Conservation (phyloP, 2,329 filamentous ascomycete species). For the Hypoxylon sp. region DNA sequence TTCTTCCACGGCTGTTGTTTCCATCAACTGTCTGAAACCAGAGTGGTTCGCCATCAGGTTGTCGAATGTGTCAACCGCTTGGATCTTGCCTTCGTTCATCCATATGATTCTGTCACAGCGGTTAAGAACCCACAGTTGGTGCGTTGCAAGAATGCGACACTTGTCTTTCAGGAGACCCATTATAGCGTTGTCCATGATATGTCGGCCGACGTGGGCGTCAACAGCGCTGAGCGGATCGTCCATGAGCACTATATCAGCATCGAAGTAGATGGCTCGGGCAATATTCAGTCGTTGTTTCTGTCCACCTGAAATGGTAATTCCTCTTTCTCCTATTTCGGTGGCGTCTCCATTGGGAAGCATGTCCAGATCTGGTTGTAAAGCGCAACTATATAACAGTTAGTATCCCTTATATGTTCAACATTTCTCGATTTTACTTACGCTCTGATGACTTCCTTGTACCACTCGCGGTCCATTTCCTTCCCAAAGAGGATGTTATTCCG, state of each 20-base stretch:
- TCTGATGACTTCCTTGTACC: constrained; percentile 88
- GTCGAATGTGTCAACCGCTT: constrained; percentile 89
- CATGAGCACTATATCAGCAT: constrained; percentile 77
- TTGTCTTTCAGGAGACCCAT: constrained; percentile 90
- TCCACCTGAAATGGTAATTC: constrained; percentile 94
- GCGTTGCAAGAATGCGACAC: constrained; percentile 91
- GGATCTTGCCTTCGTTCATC: constrained; percentile 89
- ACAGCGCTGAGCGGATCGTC: constrained; percentile 79
- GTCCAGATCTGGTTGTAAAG: constrained; percentile 86
- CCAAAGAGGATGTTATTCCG: constrained; percentile 94
- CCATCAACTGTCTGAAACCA: constrained; percentile 88
- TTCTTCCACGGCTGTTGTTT: constrained; percentile 82
- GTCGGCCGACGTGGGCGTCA: constrained; percentile 78
- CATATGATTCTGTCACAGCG: constrained; percentile 93
- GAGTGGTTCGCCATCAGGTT: constrained; percentile 85
- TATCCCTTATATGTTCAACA: constrained; percentile 5
- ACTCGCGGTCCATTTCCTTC: constrained; percentile 78
- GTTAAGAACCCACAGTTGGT: constrained; percentile 93
- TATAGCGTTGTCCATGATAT: constrained; percentile 95
- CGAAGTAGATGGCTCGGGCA: constrained; percentile 82
- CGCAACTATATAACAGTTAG: constrained; percentile 70
- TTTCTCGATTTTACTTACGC: constrained; percentile 66
- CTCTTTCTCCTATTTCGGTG: constrained; percentile 95
- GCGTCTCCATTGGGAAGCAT: constrained; percentile 91
- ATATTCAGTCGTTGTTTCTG: constrained; percentile 98